Evolutionary conservation across 2,329 filamentous ascomycete genomes (phyloP), one percentile per base, ranked within the genome.

Genomic region (Monascus ruber): DNA sequence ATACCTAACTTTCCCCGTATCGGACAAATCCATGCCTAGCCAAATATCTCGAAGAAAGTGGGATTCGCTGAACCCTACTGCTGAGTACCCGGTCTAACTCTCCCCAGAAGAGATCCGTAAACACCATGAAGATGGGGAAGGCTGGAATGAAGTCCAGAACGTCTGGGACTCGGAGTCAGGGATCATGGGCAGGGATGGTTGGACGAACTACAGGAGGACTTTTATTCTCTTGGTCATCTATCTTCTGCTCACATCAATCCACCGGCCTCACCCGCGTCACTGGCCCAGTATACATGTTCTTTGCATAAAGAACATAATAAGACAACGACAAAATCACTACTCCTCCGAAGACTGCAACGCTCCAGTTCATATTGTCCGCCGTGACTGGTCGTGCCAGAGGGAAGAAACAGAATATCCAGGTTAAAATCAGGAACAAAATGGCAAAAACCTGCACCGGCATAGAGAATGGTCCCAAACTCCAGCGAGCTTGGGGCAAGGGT

Each of bases 371-470:
- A 3, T 59, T 63, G 3, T 45, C 48, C 1, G 56, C 47, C 0
- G 58, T 62, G 1, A 69, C 61, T 0, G 60, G 53, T 5, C 61
- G 52, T 0, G 48, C 41, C 0, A 56, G 48, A 1, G 72, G 71
- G 52, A 71, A 73, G 41, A 70, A 69, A 8, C 60, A 56, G 49
- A 71, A 71, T 37, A 72, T 59, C 32, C 69, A 64, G 3, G 70
- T 56, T 17, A 68, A 60, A 1, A 60, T 43, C 1, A 68, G 54
- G 48, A 68, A 75, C 2, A 57, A 24, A 26, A 70, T 47, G 0
- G 65, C 66, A 32, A 60, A 60, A 4, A 64, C 45, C 39, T 73
- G 72, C 37, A 73, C 54, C 1, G 54, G 44, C 2, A 71, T 45
- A 0, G 71, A 70, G 24, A 46, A 61, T 5, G 51, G 46, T 3